Evolutionary conservation across 148 eudicot species (phyloP).

Genomic region (Fallopia convolvulus): DNA sequence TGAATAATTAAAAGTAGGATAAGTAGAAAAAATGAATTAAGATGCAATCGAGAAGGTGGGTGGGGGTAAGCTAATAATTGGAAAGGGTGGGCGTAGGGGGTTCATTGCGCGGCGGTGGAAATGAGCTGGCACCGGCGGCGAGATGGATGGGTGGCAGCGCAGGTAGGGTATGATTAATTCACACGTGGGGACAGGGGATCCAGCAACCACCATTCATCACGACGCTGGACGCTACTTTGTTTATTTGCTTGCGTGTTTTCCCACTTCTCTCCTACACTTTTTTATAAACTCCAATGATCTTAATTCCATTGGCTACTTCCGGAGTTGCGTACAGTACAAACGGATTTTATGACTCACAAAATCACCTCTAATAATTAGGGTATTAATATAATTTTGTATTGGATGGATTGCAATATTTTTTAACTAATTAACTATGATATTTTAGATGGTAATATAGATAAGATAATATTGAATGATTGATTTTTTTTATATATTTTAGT

Average conservation of each 20-base stretch:
- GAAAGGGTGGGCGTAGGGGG: background rate
- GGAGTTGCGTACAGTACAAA: no score
- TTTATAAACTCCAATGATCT: background rate
- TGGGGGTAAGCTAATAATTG: background rate
- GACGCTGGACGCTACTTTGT: background rate
- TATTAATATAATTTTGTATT: no score
- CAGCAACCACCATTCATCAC: background rate
- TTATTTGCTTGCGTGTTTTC: background rate
- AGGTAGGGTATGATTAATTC: background rate
- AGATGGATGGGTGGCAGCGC: background rate
- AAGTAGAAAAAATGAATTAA: background rate
- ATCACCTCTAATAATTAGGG: no score
- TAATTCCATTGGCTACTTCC: no score
- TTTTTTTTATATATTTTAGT: no score
- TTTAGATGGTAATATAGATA: no score
- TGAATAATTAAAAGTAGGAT: no score
- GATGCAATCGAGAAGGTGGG: background rate
- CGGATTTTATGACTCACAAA: no score
- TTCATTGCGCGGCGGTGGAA: background rate
- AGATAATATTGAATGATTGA: no score
- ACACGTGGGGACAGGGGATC: background rate
- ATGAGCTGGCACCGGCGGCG: background rate
- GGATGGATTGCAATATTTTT: no score
- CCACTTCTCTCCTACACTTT: background rate
- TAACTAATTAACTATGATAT: no score